Conservation (phyloP, 1,139 yeast genomes). For the Kurtzmaniella natalensis region DNA sequence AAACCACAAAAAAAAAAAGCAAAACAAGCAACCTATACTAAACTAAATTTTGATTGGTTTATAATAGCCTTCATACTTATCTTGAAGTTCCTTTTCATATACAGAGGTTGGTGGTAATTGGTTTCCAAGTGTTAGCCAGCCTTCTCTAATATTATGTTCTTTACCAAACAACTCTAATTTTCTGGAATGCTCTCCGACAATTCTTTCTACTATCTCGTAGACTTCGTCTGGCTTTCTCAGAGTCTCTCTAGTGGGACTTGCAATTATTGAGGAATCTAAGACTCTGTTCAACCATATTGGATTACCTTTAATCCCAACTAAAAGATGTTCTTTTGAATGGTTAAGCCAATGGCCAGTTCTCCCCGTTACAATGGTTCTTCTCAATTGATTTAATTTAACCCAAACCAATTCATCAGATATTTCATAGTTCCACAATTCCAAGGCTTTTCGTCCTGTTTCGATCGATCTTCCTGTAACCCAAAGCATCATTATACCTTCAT, state of each 20-base stretch:
- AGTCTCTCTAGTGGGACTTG: constrained; percentile 82
- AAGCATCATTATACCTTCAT: constrained; percentile 74
- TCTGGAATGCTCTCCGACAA: constrained; percentile 71
- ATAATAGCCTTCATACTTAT: constrained; percentile 28
- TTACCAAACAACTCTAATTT: constrained; percentile 89
- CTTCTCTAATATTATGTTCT: constrained; percentile 77
- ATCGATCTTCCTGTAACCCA: constrained; percentile 97
- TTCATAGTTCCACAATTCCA: constrained; percentile 77
- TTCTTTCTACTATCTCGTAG: constrained; percentile 79
- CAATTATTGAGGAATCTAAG: constrained; percentile 72
- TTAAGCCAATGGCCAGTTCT: constrained; percentile 96
- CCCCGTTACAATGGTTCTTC: constrained; percentile 89
- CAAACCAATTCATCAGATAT: constrained; percentile 80
- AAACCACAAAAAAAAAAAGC: too few relatives aligned
- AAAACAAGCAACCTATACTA: too few relatives aligned
- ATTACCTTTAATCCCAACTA: constrained; percentile 79
- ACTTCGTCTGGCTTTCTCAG: constrained; percentile 88
- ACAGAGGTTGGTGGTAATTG: constrained; percentile 62
- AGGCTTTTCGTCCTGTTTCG: constrained; percentile 77
- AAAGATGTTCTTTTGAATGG: constrained; percentile 87
- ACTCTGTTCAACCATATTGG: constrained; percentile 68
- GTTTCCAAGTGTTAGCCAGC: constrained; percentile 88
- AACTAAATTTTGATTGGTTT: too few relatives aligned
- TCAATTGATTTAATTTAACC: constrained; percentile 85
- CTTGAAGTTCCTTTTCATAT: constrained; percentile 53